These are phyloP conservation scores for Quercus phellos DNA, from an alignment of 331 rosid genomes.

Conservation along the genomic window DNA sequence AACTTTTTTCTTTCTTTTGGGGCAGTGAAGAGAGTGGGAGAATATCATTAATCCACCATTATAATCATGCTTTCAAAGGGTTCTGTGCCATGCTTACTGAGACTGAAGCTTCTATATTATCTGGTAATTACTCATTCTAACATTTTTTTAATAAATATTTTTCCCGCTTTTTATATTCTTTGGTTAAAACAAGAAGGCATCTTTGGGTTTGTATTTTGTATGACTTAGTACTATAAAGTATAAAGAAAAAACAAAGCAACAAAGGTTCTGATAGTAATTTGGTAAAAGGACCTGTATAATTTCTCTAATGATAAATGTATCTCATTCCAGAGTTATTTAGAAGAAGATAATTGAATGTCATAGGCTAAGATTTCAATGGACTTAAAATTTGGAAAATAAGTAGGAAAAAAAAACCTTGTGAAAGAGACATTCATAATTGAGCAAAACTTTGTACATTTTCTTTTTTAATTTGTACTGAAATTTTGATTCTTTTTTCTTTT, in stretches of 20 bases:
- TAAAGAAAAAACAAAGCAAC: no score
- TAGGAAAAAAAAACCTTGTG: no score
- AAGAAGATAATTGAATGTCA: no score
- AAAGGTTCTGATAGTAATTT: neutral
- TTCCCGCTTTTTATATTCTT: neutral
- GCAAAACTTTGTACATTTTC: no score
- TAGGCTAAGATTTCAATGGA: no score
- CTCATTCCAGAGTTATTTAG: no score
- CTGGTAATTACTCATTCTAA: slow-evolving; percentile 39
- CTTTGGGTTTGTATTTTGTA: neutral
- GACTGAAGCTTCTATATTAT: slow-evolving; percentile 67
- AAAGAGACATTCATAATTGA: no score
- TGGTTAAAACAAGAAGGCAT: neutral
- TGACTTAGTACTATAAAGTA: no score
- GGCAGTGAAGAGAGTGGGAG: slow-evolving; percentile 62
- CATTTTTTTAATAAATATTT: neutral
- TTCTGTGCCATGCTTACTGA: slow-evolving; percentile 88
- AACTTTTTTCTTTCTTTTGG: neutral
- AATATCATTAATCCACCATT: slow-evolving; percentile 52
- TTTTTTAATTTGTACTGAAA: neutral
- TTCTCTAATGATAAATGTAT: no score
- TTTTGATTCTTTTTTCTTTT: neutral
- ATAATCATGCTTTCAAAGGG: slow-evolving; percentile 72
- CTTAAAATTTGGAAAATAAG: no score
- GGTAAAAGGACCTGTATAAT: neutral